Conservation (phyloP, 2,329 filamentous ascomycete genomes). For the Hawksworthiomyces lignivorus region DNA sequence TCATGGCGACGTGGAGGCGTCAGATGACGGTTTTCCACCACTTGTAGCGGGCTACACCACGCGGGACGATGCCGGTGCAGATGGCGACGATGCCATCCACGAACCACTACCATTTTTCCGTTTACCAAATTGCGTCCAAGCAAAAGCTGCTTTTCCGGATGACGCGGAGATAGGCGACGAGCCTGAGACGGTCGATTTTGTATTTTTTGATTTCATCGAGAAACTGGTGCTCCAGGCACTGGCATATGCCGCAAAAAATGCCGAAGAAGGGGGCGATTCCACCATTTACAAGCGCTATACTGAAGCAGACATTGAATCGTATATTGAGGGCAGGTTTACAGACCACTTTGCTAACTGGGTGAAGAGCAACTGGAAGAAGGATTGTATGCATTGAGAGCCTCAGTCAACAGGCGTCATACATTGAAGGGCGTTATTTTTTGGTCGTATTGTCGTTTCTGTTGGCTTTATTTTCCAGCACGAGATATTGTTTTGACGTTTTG, state of each 20-base stretch:
- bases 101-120: conserved; percentile 63
- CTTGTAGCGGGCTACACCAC: conserved; percentile 76
- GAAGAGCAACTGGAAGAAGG: conserved; percentile 46
- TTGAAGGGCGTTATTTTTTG: no score
- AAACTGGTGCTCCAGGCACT: conserved; percentile 72
- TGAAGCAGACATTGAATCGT: conserved; percentile 39
- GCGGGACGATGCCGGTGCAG: conserved; percentile 68
- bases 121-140: conserved; percentile 78
- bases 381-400: no score
- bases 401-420: no score
- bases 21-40: conserved; percentile 28
- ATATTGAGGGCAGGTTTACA: conserved; percentile 48
- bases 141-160: conserved; percentile 54
- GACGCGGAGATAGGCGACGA: conserved; percentile 23
- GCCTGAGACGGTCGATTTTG: conserved; percentile 72
- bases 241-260: conserved; percentile 33
- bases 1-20: conserved; percentile 10
- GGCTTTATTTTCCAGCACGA: no score
- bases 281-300: conserved; percentile 28
- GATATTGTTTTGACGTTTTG: no score
- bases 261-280: conserved; percentile 34
- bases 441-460: no score
- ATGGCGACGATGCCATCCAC: conserved; percentile 89
- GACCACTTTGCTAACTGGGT: conserved; percentile 52
- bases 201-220: conserved; percentile 88